These are phyloP conservation scores for Inga leiocalycina DNA, from an alignment of 306 rosid species.

Conservation along the genomic window DNA sequence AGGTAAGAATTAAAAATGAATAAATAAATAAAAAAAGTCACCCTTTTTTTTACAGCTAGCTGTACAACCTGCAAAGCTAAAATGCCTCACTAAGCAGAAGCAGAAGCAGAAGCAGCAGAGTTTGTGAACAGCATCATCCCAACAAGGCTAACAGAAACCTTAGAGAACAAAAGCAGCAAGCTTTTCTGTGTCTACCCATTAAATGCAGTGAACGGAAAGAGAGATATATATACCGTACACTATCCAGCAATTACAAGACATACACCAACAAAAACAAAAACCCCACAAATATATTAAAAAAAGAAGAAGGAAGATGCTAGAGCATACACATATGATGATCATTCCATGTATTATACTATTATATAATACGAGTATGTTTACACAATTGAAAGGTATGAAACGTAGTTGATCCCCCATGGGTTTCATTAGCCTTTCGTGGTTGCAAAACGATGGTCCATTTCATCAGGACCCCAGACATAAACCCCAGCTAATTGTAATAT, in stretches of 20 bases:
- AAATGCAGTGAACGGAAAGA: conserved; percentile 36
- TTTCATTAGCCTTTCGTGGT: conserved; percentile 15
- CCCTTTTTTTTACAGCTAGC: conserved; percentile 49
- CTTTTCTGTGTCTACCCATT: conserved; percentile 43
- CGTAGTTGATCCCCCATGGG: not conserved
- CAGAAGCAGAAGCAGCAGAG: conserved; percentile 14
- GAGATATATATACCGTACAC: conserved; percentile 6
- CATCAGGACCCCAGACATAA: conserved; percentile 34
- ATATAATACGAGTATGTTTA: conserved; percentile 16
- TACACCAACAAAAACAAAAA: not conserved
- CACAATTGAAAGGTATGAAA: conserved; percentile 46
- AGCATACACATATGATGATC: not conserved
- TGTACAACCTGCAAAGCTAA: conserved; percentile 62
- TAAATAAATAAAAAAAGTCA: not conserved
- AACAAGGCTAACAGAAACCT: conserved; percentile 46
- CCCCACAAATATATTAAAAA: no score
- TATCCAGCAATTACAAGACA: conserved; percentile 21
- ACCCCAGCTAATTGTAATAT: conserved; percentile 16
- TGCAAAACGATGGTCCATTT: conserved; percentile 17
- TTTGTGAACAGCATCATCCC: conserved; percentile 45
- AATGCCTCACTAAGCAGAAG: conserved; percentile 44
- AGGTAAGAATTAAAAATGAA: not conserved
- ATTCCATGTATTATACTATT: conserved; percentile 17
- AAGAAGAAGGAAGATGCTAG: not conserved
- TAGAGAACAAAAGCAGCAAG: conserved; percentile 42